Evolutionary conservation across 441 rosid genomes (phyloP), one percentile per base, ranked within the genome.

Genomic region (Breynia disticha): DNA sequence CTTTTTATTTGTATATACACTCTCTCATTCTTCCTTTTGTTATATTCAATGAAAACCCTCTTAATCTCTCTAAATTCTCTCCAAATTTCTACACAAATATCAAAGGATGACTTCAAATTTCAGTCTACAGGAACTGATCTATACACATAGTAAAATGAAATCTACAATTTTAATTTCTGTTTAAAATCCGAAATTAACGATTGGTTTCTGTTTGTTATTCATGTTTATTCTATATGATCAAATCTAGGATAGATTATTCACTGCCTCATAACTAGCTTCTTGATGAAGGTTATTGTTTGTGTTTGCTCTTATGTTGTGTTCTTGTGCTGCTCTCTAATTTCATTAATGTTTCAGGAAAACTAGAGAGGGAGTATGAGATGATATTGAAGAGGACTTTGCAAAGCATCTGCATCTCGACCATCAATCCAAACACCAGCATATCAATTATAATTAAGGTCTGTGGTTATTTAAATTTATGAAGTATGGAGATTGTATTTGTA

Each of bases 391-490:
- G 73, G 68, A 91, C 96, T 49, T 68, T 91, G 74, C 90, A 83
- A 62, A 83, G 86, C 65, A 82, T 91, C 62, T 85, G 89, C 60
- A 68, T 87, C 49, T 68, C 83, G 76, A 83, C 89, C 1, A 55
- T 82, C 42, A 82, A 91, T 64, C 94, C 89, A 37, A 87, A 91
- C 65, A 90, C 95, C 50, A 85, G 95, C 11, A 83, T 96, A 0
- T 85, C 95, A 7, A 56, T 91, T 55, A 79, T 87, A 47, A 49
- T 91, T 72, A 90, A 87, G 81, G 98, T 90, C 35, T 51, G 65
- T 21, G 7, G 19, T 51, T 53, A 8, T 45, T 11, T 46, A 21
- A 48, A 49, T 18, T 24, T 32, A 28, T 1, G 8, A 28, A 9
- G 7, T 9, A 28, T 43, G 7, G 32, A n/a, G 17, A 35, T 24